A percentile compares a stretch with the other conserved stretches of the same genome.
These are phyloP conservation scores for Trichoderma harzianum DNA, from an alignment of 2,329 filamentous ascomycete species.

Conservation along the genomic window DNA sequence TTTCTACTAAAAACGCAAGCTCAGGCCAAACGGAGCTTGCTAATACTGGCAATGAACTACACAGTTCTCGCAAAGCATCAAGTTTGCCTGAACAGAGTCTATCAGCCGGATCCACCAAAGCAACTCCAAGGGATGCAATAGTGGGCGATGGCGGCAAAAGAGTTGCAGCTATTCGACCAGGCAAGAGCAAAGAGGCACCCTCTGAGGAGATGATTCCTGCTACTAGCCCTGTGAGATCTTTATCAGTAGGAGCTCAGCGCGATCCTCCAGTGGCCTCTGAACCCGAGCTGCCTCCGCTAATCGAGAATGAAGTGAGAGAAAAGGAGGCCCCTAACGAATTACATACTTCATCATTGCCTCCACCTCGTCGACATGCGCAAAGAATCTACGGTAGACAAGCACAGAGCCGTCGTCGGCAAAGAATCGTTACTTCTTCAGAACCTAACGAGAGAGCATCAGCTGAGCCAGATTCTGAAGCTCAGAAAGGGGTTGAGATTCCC, in stretches of 20 bases:
- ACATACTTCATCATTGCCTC: constrained; percentile 1
- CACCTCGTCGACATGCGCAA: constrained; percentile 6
- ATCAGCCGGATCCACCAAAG: constrained; percentile 32
- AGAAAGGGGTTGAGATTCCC: not conserved
- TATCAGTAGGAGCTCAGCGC: constrained; percentile 26
- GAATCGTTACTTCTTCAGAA: not conserved
- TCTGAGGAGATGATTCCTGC: constrained; percentile 40
- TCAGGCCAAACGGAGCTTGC: not conserved
- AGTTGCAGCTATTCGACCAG: constrained; percentile 11
- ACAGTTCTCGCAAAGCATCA: constrained; percentile 27
- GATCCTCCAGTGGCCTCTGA: constrained; percentile 27
- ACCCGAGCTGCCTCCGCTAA: constrained; percentile 35
- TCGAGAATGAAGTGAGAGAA: constrained; percentile 23
- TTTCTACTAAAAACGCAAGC: not conserved
- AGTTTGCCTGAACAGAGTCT: constrained; percentile 27
- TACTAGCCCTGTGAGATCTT: constrained; percentile 35
- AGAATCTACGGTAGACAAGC: constrained; percentile 1
- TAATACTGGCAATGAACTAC: constrained; percentile 14
- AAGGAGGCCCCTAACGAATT: constrained; percentile 19
- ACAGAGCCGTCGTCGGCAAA: not conserved
- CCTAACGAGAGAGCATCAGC: not conserved
- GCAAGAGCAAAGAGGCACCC: constrained; percentile 19
- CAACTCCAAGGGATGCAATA: constrained; percentile 28
- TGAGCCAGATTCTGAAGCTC: not conserved
- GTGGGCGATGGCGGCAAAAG: constrained; percentile 17